Percentiles rank a stretch among this genome's conserved stretches.
Evolutionary conservation across 345 rosid species (phyloP).

Genomic region (Populus pruinosa): DNA sequence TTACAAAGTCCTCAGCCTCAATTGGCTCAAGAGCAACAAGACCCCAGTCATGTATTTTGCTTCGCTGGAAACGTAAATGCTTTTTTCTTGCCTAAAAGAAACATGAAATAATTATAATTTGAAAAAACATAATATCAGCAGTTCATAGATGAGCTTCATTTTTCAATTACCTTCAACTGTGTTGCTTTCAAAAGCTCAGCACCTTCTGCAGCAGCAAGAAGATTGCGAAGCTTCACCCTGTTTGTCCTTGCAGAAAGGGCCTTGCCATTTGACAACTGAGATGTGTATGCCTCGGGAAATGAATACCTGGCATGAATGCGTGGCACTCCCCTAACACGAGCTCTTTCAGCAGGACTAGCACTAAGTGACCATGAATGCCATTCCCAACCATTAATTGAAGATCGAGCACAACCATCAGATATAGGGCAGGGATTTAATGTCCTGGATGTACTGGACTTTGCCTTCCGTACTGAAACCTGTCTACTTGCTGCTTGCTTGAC

Average conservation of each 20-base stretch:
- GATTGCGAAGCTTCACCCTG: conserved; percentile 92
- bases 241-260: conserved; percentile 95
- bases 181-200: conserved; percentile 89
- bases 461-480: conserved; percentile 28
- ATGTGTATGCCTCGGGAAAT: conserved; percentile 42
- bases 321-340: conserved; percentile 64
- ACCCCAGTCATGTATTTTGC: conserved; percentile 99
- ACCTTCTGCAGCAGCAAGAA: conserved; percentile 97
- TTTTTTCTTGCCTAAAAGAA: conserved; percentile 86
- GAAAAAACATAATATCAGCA: conserved; percentile 5
- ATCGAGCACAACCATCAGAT: conserved; percentile 89
- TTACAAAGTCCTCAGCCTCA: conserved; percentile 96
- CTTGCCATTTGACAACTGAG: conserved; percentile 48
- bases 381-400: conserved; percentile 86
- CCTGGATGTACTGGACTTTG: conserved; percentile 37
- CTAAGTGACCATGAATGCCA: conserved; percentile 90
- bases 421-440: conserved; percentile 45
- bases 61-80: conserved; percentile 78
- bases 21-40: conserved; percentile 89
- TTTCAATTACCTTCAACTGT: conserved; percentile 71
- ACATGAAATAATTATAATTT: conserved; percentile 5
- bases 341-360: conserved; percentile 79
- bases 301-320: conserved; percentile 31
- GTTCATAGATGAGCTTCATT: conserved; percentile 15
- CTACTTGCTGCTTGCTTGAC: conserved; percentile 30